Conservation (phyloP, 1,139 yeast species). For the Magnusiomyces suaveolens region DNA sequence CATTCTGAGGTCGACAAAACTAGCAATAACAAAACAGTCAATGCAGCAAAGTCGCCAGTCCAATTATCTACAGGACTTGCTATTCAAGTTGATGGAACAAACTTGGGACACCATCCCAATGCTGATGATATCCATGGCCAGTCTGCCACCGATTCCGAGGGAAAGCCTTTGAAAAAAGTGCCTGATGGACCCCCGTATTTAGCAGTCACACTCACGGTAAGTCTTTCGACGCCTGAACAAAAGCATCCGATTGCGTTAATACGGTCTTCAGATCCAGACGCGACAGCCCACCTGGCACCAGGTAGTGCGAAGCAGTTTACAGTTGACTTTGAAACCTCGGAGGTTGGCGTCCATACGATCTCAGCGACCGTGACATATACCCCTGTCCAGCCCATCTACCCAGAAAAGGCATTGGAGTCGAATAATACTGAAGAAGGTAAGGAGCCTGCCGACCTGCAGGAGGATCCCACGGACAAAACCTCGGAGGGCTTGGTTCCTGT, state of each 20-base stretch:
- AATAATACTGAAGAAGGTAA: too few relatives aligned
- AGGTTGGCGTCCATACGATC: conserved; percentile 27
- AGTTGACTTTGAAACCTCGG: conserved; percentile 26
- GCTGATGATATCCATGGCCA: background rate
- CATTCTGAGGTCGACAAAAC: conserved; percentile 14
- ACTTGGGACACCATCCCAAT: too few relatives aligned
- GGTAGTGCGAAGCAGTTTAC: conserved; percentile 18
- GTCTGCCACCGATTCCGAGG: background rate
- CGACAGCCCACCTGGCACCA: conserved; percentile 15
- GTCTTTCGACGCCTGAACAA: conserved; percentile 12
- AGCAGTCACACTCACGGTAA: conserved; percentile 8
- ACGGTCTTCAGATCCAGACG: conserved; percentile 17
- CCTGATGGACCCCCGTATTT: background rate
- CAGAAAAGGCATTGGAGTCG: background rate
- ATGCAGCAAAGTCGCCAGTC: background rate
- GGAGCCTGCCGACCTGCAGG: too few relatives aligned
- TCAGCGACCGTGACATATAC: conserved; percentile 22
- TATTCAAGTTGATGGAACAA: background rate
- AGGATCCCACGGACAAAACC: too few relatives aligned
- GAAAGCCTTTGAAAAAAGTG: background rate
- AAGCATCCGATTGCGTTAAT: conserved; percentile 13
- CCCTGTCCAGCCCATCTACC: conserved; percentile 4
- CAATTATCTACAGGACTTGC: conserved; percentile 3
- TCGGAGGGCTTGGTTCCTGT: background rate
- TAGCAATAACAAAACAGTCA: background rate